Evolutionary conservation across 2,329 filamentous ascomycete genomes (phyloP).

Genomic region (Epichloe glyceriae): DNA sequence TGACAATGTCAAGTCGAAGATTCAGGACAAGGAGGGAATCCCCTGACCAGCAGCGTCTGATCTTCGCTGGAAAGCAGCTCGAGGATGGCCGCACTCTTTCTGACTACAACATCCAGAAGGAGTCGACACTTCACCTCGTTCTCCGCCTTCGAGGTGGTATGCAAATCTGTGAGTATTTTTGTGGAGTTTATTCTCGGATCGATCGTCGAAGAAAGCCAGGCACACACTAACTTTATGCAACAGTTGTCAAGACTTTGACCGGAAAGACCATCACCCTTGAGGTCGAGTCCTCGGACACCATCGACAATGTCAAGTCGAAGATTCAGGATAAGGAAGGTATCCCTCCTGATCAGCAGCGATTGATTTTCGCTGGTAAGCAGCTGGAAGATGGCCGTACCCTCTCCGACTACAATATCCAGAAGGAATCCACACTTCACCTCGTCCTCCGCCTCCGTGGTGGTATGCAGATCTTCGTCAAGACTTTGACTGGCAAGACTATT

Average conservation of each 20-base stretch:
- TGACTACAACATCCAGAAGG: slow-evolving; percentile 47
- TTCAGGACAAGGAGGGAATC: slow-evolving; percentile 98
- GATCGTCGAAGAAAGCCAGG: neutral
- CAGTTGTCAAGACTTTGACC: slow-evolving; percentile 69
- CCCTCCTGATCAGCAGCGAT: slow-evolving; percentile 84
- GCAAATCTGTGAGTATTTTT: slow-evolving; percentile 45
- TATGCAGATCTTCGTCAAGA: slow-evolving; percentile 85
- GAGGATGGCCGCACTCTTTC: slow-evolving; percentile 63
- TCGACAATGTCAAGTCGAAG: slow-evolving; percentile 94
- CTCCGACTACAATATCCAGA: slow-evolving; percentile 91
- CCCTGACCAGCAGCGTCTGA: slow-evolving; percentile 88
- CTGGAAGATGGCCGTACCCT: slow-evolving; percentile 86
- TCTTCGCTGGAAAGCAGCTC: slow-evolving; percentile 93
- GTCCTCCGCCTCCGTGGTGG: slow-evolving; percentile 81
- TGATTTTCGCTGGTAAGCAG: slow-evolving; percentile 95
- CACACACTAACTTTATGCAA: neutral
- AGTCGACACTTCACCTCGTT: slow-evolving; percentile 61
- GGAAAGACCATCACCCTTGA: slow-evolving; percentile 91
- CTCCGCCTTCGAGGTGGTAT: slow-evolving; percentile 56
- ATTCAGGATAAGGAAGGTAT: slow-evolving; percentile 98
- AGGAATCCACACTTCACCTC: slow-evolving; percentile 75
- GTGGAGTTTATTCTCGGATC: no score
- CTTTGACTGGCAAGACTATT: slow-evolving; percentile 84
- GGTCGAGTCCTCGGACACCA: slow-evolving; percentile 80
- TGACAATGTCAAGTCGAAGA: slow-evolving; percentile 96